A percentile compares a stretch with the other conserved stretches of the same genome.
phyloP scores from a whole-genome alignment of 106 monocot species.

The Phalaenopsis aphrodite region DNA sequence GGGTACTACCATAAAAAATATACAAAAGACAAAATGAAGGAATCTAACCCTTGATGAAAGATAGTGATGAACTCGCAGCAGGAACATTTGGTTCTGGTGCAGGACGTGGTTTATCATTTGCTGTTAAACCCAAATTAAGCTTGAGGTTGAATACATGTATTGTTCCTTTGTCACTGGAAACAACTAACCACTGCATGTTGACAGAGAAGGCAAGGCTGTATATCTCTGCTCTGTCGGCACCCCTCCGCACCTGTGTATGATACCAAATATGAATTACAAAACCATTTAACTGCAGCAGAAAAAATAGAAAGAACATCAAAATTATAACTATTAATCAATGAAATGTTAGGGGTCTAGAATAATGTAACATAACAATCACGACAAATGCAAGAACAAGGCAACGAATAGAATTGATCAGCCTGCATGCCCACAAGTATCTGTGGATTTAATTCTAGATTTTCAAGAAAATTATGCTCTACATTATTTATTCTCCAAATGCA shows the following conservation, averaged over 20 bases:
- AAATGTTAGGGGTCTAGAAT: neutral
- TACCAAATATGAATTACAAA: slow-evolving; percentile 2
- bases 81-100: slow-evolving; percentile 43
- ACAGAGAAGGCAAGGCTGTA: slow-evolving; percentile 88
- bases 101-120: slow-evolving; percentile 51
- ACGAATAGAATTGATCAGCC: neutral
- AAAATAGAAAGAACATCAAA: neutral
- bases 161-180: slow-evolving; percentile 98
- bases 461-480: neutral
- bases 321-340: neutral
- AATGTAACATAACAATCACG: neutral
- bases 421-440: neutral
- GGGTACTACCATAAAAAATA: neutral
- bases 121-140: slow-evolving; percentile 55
- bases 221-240: slow-evolving; percentile 98
- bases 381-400: neutral
- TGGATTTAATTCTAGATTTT: neutral
- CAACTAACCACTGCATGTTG: slow-evolving; percentile 83
- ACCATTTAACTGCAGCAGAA: neutral
- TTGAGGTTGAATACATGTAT: slow-evolving; percentile 92
- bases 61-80: slow-evolving; percentile 44
- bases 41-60: slow-evolving; percentile 79
- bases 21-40: neutral
- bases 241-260: slow-evolving; percentile 70
- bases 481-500: neutral